phyloP scores from a whole-genome alignment of 139 green algal genomes.

The Penium margaritaceum region DNA sequence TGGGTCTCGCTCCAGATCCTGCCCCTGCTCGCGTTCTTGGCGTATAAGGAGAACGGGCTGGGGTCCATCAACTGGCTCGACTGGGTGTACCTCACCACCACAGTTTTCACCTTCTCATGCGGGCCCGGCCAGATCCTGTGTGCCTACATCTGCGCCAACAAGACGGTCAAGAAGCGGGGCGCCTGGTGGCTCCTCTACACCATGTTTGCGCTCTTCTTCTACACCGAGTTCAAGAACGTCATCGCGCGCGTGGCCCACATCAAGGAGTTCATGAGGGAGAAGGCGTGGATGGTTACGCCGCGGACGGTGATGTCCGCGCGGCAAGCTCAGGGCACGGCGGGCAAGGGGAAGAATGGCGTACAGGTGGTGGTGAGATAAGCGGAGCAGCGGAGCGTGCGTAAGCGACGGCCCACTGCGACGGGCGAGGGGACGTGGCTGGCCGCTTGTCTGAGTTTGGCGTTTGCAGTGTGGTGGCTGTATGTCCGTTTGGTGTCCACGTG shows the following conservation, averaged over 20 bases:
- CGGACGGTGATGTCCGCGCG: conserved; percentile 1
- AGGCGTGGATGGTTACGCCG: conserved; percentile 26
- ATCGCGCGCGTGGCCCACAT: conserved; percentile 26
- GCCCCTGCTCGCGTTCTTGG: conserved; percentile 21
- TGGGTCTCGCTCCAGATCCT: conserved; percentile 28
- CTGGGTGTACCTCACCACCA: conserved; percentile 22
- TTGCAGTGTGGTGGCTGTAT: too few species aligned
- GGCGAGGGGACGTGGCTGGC: too few species aligned
- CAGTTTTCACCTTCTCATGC: conserved; percentile 28
- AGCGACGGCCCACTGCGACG: too few species aligned
- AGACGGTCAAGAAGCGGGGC: conserved; percentile 13
- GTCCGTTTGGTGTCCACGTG: too few species aligned
- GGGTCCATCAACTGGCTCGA: conserved; percentile 28
- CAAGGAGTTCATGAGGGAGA: conserved; percentile 40
- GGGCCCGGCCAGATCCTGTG: conserved; percentile 21
- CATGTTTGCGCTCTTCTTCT: conserved; percentile 19
- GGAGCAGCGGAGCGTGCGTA: too few species aligned
- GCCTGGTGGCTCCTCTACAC: conserved; percentile 17
- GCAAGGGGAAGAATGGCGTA: too few species aligned
- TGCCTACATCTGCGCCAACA: conserved; percentile 6
- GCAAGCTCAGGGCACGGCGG: too few species aligned
- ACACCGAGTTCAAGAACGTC: conserved; percentile 39
- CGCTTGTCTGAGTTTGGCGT: too few species aligned
- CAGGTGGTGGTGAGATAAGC: too few species aligned
- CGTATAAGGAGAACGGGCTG: conserved; percentile 22